A percentile compares a stretch with the other conserved stretches of the same genome.
Evolutionary conservation across 2,329 filamentous ascomycete species (phyloP).

Genomic region (Sarocladiaceae sp.): DNA sequence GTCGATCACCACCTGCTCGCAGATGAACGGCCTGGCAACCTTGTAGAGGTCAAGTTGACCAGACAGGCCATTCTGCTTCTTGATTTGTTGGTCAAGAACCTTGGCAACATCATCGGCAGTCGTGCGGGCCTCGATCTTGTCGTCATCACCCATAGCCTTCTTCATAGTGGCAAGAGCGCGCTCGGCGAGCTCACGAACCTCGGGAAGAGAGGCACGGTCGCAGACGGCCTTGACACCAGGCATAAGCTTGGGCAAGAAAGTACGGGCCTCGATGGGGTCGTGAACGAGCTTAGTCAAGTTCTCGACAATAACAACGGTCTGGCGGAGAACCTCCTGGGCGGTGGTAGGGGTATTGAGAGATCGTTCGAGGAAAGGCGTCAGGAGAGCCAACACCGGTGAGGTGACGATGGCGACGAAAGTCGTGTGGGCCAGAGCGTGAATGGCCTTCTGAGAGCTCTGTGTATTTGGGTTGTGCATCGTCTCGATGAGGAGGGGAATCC

Average conservation of each 20-base stretch:
- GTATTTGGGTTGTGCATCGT: constrained; percentile 92
- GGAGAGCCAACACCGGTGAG: constrained; percentile 87
- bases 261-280: constrained; percentile 87
- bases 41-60: constrained; percentile 61
- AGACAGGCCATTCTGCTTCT: constrained; percentile 59
- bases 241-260: constrained; percentile 90
- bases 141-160: constrained; percentile 79
- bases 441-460: constrained; percentile 87
- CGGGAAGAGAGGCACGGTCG: constrained; percentile 84
- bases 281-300: constrained; percentile 98
- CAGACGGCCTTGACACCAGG: constrained; percentile 89
- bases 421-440: constrained; percentile 92
- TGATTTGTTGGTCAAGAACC: constrained; percentile 71
- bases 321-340: constrained; percentile 87
- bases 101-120: constrained; percentile 69
- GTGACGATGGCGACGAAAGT: constrained; percentile 97
- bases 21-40: constrained; percentile 68
- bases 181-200: constrained; percentile 86
- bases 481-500: constrained; percentile 87
- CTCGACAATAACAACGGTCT: constrained; percentile 94
- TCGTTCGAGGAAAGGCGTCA: constrained; percentile 91
- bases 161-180: constrained; percentile 75
- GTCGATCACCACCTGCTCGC: constrained; percentile 81
- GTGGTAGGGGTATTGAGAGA: constrained; percentile 89
- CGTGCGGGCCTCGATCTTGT: constrained; percentile 62